These are phyloP conservation scores for Fusarium mangiferae DNA, from an alignment of 2,329 filamentous ascomycete species.

Conservation along the genomic window DNA sequence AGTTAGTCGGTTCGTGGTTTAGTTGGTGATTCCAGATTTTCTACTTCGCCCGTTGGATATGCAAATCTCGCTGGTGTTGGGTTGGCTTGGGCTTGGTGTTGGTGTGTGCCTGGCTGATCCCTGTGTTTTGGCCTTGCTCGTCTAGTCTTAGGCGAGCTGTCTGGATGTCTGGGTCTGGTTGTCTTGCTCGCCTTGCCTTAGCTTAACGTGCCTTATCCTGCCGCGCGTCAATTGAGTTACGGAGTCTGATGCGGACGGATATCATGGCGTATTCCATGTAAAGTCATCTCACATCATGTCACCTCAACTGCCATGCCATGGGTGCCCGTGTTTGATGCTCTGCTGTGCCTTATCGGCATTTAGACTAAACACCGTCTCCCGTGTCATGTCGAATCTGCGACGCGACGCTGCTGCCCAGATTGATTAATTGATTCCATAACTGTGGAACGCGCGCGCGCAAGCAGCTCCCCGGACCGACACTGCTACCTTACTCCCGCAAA, in stretches of 20 bases:
- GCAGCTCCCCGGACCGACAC: background rate
- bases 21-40: conserved; percentile 15
- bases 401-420: background rate
- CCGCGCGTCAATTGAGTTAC: conserved; percentile 32
- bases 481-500: background rate
- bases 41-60: conserved; percentile 1
- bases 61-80: conserved; percentile 7
- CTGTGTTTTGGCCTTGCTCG: conserved; percentile 7
- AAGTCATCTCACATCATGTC: background rate
- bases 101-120: conserved; percentile 24
- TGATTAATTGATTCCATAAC: conserved; percentile 4
- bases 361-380: background rate
- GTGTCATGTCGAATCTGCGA: background rate
- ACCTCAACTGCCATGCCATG: background rate
- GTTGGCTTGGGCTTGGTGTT: background rate
- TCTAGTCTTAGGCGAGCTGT: conserved; percentile 5
- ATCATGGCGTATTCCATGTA: conserved; percentile 13
- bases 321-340: background rate
- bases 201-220: conserved; percentile 22
- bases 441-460: background rate
- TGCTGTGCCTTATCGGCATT: conserved; percentile 2
- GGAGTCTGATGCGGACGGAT: conserved; percentile 1
- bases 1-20: background rate
- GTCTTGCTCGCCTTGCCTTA: conserved; percentile 25
- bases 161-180: conserved; percentile 13